These are phyloP conservation scores for Loxodes magnus DNA, from an alignment of 73 alveolate species.

Conservation along the genomic window DNA sequence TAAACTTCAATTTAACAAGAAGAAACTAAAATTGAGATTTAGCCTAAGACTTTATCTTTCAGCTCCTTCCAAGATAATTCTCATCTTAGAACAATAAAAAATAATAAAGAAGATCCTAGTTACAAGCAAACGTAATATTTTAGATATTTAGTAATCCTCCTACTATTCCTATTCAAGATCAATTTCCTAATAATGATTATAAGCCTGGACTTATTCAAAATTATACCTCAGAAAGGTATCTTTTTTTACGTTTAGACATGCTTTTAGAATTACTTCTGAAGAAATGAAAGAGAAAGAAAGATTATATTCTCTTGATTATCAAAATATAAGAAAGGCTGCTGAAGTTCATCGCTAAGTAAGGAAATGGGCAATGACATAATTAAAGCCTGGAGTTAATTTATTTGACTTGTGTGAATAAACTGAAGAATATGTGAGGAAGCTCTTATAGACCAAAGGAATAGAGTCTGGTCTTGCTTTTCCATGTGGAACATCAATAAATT, in stretches of 20 bases:
- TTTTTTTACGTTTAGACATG: constrained; percentile 61
- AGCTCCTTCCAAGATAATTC: constrained; percentile 73
- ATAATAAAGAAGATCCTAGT: constrained; percentile 47
- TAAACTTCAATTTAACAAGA: too few species aligned
- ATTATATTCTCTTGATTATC: constrained; percentile 45
- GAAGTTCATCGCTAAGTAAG: constrained; percentile 94
- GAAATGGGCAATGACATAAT: constrained; percentile 69
- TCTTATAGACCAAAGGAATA: constrained; percentile 71
- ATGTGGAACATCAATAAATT: constrained; percentile 84
- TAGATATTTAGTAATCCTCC: too few species aligned
- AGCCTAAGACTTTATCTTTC: too few species aligned
- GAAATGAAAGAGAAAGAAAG: constrained; percentile 81
- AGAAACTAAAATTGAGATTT: too few species aligned
- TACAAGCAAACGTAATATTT: constrained; percentile 90
- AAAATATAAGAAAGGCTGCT: constrained; percentile 86
- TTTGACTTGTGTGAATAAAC: constrained; percentile 80
- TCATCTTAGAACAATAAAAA: constrained; percentile 46
- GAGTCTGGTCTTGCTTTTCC: constrained; percentile 95
- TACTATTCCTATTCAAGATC: constrained; percentile 67
- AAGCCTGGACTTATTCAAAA: too few species aligned
- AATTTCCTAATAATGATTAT: constrained; percentile 70
- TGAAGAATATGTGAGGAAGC: constrained; percentile 66
- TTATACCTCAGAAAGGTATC: constrained; percentile 71
- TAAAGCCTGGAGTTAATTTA: constrained; percentile 85
- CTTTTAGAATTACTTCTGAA: constrained; percentile 56